A percentile compares a stretch with the other conserved stretches of the same genome.
These are phyloP conservation scores for Ceratocystis lukuohia DNA, from an alignment of 2,329 filamentous ascomycete genomes.

Conservation along the genomic window DNA sequence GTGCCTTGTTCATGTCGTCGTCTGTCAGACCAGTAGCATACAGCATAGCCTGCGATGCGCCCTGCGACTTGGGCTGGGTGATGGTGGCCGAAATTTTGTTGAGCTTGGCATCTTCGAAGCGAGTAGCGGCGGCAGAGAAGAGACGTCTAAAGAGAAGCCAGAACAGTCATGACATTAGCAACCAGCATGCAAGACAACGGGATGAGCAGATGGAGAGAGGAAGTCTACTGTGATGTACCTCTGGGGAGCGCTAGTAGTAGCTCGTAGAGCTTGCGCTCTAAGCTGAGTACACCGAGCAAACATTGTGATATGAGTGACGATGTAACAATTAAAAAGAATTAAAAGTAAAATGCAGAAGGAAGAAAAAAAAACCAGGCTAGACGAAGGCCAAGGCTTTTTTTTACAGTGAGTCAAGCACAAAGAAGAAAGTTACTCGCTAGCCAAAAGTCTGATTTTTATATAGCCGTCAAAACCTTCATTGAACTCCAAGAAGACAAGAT, in stretches of 20 bases:
- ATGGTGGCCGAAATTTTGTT: conserved; percentile 77
- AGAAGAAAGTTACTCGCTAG: not conserved
- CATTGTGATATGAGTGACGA: conserved; percentile 20
- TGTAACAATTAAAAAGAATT: conserved; percentile 10
- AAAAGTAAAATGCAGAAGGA: not conserved
- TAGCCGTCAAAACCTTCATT: not conserved
- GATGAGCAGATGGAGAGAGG: not conserved
- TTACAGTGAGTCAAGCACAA: not conserved
- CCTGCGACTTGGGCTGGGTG: conserved; percentile 95
- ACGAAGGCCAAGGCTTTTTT: not conserved
- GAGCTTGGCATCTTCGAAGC: conserved; percentile 37
- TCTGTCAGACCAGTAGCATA: conserved; percentile 86
- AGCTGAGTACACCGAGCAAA: conserved; percentile 21
- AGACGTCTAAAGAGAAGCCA: conserved; percentile 30
- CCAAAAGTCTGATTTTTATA: conserved; percentile 6
- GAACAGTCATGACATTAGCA: conserved; percentile 15
- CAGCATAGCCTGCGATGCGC: conserved; percentile 96
- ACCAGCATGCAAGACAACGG: not conserved
- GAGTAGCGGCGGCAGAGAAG: conserved; percentile 38
- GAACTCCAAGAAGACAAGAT: conserved; percentile 21
- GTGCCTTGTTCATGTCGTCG: conserved; percentile 84
- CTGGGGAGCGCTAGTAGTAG: conserved; percentile 14
- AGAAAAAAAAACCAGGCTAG: not conserved
- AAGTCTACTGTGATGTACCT: conserved; percentile 11
- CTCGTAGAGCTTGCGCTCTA: conserved; percentile 22